Conservation (phyloP, 2,329 filamentous ascomycete genomes). For the Colletotrichum kahawae region DNA sequence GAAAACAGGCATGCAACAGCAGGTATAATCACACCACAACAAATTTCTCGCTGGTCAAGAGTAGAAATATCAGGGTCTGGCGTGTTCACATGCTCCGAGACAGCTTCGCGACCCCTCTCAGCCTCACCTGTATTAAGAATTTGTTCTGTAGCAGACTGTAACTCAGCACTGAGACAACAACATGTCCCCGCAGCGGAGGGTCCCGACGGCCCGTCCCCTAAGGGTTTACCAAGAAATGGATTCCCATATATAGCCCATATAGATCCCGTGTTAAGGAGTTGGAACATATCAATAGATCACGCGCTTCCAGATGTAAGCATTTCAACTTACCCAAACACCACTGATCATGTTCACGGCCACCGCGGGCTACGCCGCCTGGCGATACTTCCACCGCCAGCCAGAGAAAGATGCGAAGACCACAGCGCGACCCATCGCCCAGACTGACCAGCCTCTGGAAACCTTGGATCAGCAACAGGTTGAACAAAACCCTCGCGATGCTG, state of each 20-base stretch:
- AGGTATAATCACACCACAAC: no score
- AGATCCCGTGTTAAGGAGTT: neutral
- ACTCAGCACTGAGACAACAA: neutral
- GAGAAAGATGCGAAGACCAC: neutral
- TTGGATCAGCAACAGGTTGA: neutral
- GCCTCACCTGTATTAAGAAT: neutral
- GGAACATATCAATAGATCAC: no score
- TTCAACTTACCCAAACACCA: no score
- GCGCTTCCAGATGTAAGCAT: no score
- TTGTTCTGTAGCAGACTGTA: neutral
- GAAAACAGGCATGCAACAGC: no score
- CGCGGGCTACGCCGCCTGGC: neutral
- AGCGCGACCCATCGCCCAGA: neutral
- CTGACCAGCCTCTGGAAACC: neutral
- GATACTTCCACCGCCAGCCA: neutral
- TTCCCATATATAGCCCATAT: rapidly evolving
- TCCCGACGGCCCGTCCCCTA: neutral
- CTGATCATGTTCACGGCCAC: no score
- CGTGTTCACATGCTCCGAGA: neutral
- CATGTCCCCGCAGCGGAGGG: neutral
- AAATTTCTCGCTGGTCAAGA: no score
- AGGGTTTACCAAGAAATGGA: rapidly evolving
- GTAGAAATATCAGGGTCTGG: no score
- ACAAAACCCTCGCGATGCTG: neutral
- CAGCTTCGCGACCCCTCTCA: neutral